A percentile compares a stretch with the other conserved stretches of the same genome.
Evolutionary conservation across 164 flowering plant genomes (phyloP).

Genomic region (Saururus chinensis): DNA sequence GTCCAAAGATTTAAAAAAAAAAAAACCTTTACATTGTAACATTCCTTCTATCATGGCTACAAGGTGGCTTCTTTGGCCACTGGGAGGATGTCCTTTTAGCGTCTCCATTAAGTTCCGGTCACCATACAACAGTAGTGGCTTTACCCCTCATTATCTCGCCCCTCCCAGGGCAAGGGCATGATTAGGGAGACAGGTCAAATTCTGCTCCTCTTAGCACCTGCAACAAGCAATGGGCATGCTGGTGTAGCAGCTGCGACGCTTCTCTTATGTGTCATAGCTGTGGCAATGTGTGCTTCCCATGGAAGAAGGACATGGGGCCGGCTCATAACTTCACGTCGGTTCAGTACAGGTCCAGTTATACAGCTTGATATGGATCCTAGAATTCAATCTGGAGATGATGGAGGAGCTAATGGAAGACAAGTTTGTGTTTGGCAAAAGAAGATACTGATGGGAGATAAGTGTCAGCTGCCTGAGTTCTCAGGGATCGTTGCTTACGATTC

Average conservation of each 20-base stretch:
- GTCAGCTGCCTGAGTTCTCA: slow-evolving; percentile 76
- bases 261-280: slow-evolving; percentile 34
- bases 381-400: slow-evolving; percentile 2
- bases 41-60: no score
- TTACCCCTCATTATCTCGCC: no score
- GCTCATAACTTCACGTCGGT: slow-evolving; percentile 20
- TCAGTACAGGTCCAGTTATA: slow-evolving; percentile 31
- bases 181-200: no score
- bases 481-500: slow-evolving; percentile 71
- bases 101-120: no score
- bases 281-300: slow-evolving; percentile 65
- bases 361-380: slow-evolving; percentile 27
- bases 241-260: slow-evolving; percentile 25
- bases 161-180: no score
- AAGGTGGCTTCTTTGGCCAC: no score
- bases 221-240: slow-evolving; percentile 8
- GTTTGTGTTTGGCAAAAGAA: slow-evolving; percentile 67
- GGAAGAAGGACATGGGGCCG: slow-evolving; percentile 28
- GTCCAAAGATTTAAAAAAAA: no score
- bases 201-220: slow-evolving; percentile 2
- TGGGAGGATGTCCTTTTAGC: no score
- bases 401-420: slow-evolving; percentile 12
- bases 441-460: slow-evolving; percentile 86
- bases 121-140: no score
- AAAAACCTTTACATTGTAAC: no score